These are phyloP conservation scores for Crithidia brevicula DNA, from an alignment of 208 protist genomes.

Conservation along the genomic window DNA sequence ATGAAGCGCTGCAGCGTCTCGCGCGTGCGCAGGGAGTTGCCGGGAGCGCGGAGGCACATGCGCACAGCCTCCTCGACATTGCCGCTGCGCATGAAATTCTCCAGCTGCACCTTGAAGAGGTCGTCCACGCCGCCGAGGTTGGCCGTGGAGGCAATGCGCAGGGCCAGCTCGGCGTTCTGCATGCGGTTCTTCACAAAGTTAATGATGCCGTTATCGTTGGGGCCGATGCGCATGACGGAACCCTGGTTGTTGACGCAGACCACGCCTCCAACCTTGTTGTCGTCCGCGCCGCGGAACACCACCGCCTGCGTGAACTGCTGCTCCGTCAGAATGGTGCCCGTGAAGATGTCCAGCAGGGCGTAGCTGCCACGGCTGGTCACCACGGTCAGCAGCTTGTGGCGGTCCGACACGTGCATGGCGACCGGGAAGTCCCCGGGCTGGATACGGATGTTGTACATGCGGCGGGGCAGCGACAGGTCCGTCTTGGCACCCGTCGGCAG, in stretches of 20 bases:
- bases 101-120: conserved; percentile 97
- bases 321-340: conserved; percentile 92
- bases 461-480: conserved; percentile 71
- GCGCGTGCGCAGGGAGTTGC: conserved; percentile 94
- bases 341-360: conserved; percentile 97
- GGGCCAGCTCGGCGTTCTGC: conserved; percentile 94
- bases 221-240: conserved; percentile 89
- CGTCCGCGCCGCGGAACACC: conserved; percentile 96
- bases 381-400: conserved; percentile 97
- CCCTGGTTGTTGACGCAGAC: conserved; percentile 97
- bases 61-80: conserved; percentile 96
- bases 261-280: conserved; percentile 92
- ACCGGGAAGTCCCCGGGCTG: conserved; percentile 98
- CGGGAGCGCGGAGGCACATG: conserved; percentile 95
- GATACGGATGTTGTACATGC: conserved; percentile 63
- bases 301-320: conserved; percentile 96
- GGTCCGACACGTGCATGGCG: conserved; percentile 94
- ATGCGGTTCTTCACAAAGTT: conserved; percentile 95
- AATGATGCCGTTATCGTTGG: conserved; percentile 98
- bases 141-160: conserved; percentile 95
- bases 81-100: conserved; percentile 91
- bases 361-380: conserved; percentile 96
- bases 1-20: conserved; percentile 97
- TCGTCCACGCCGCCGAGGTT: conserved; percentile 98
- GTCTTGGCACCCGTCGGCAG: conserved; percentile 79